phyloP scores from a whole-genome alignment of 2,329 filamentous ascomycete species.

The Trichoderma pleuroti region DNA sequence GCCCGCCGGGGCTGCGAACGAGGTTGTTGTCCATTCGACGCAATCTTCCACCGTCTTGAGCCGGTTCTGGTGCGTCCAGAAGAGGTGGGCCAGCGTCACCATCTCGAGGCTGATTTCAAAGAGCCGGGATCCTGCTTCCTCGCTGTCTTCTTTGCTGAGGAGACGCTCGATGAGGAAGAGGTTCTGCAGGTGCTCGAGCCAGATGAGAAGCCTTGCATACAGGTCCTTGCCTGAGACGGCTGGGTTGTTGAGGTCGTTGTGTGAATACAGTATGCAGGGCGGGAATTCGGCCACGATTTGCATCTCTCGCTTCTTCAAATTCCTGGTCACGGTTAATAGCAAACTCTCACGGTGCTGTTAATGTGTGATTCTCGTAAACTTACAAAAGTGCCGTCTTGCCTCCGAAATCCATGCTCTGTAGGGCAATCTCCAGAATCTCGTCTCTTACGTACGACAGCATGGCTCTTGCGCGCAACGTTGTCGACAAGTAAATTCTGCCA shows the following conservation, averaged over 20 bases:
- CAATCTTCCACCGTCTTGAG: conserved; percentile 38
- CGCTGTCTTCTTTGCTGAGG: conserved; percentile 40
- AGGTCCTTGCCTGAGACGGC: conserved; percentile 38
- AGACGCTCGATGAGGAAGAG: conserved; percentile 57
- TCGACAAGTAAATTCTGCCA: conserved; percentile 11
- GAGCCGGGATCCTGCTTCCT: conserved; percentile 38
- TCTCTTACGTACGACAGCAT: conserved; percentile 17
- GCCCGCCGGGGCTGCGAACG: conserved; percentile 44
- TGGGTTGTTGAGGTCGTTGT: conserved; percentile 44
- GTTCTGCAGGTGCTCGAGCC: conserved; percentile 51
- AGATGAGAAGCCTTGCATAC: conserved; percentile 45
- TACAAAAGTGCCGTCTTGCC: conserved; percentile 11
- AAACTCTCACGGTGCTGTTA: no score
- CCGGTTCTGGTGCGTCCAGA: conserved; percentile 46
- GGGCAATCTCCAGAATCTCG: conserved; percentile 16
- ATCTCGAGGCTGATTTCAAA: conserved; percentile 43
- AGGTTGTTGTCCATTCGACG: conserved; percentile 48
- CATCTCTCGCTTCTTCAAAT: conserved; percentile 13
- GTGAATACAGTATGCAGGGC: conserved; percentile 3
- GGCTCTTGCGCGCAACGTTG: conserved; percentile 14
- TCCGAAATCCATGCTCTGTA: conserved; percentile 12
- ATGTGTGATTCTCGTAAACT: neutral
- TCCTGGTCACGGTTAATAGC: neutral
- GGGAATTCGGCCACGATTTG: conserved; percentile 14
- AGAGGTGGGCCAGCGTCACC: conserved; percentile 41